A percentile compares a stretch with the other conserved stretches of the same genome.
These are phyloP conservation scores for Raphanus raphanistrum DNA, from an alignment of 345 rosid species.

Conservation along the genomic window DNA sequence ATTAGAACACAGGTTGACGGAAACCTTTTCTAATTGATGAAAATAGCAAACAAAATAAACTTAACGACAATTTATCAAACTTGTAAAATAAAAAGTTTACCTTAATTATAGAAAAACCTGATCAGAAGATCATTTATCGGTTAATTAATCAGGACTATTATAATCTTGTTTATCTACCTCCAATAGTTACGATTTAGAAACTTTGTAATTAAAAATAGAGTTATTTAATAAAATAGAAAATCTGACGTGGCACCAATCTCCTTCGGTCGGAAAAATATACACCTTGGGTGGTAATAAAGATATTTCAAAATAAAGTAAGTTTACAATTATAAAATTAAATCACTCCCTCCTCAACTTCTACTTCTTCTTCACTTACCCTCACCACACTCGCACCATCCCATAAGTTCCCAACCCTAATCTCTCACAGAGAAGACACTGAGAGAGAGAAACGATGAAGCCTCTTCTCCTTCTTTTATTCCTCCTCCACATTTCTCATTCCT, in stretches of 20 bases:
- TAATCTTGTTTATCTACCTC: background rate
- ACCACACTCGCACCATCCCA: slow-evolving; percentile 18
- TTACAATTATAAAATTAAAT: slow-evolving; percentile 42
- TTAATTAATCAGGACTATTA: background rate
- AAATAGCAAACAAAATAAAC: background rate
- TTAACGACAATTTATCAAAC: background rate
- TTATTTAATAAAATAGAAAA: background rate
- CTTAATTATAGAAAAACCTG: background rate
- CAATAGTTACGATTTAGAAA: background rate
- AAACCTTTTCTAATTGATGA: background rate
- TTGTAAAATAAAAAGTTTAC: background rate
- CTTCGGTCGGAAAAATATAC: background rate
- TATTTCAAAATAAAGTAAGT: slow-evolving; percentile 10
- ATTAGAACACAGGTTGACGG: background rate
- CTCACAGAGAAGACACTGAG: slow-evolving; percentile 25
- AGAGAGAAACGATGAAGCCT: slow-evolving; percentile 49
- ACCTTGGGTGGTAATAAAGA: background rate
- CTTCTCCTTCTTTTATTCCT: slow-evolving; percentile 45
- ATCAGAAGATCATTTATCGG: background rate
- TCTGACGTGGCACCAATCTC: slow-evolving; percentile 20
- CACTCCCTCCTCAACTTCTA: slow-evolving; percentile 33
- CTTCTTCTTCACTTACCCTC: slow-evolving; percentile 13
- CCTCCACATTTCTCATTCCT: slow-evolving; percentile 47
- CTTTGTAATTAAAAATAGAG: background rate
- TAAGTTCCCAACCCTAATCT: slow-evolving; percentile 14